A percentile compares a stretch with the other conserved stretches of the same genome.
Evolutionary conservation across 345 rosid genomes (phyloP).

Genomic region (Citrus inodora): DNA sequence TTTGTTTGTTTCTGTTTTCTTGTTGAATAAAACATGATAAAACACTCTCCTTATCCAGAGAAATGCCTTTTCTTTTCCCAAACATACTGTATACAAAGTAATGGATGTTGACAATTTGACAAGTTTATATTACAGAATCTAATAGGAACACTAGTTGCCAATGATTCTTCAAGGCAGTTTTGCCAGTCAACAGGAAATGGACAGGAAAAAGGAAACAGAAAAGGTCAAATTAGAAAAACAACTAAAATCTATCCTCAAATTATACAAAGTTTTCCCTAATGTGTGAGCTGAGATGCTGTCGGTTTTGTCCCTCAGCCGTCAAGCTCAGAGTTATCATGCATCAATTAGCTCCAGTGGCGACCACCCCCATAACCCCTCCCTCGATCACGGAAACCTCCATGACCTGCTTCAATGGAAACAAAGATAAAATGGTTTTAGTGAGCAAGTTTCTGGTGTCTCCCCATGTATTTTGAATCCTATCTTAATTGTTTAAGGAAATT

Average conservation of each 20-base stretch:
- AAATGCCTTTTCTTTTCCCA: not conserved
- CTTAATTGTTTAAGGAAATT: not conserved
- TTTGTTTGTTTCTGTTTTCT: too few species aligned
- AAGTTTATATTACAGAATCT: constrained; percentile 9
- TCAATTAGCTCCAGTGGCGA: constrained; percentile 46
- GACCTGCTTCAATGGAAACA: constrained; percentile 30
- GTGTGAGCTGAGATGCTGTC: not conserved
- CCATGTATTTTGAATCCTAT: not conserved
- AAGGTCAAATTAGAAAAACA: not conserved
- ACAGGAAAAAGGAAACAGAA: too few species aligned
- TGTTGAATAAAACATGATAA: too few species aligned
- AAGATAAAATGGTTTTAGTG: not conserved
- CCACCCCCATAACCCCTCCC: constrained; percentile 58
- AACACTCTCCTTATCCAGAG: too few species aligned
- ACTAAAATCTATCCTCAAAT: constrained; percentile 8
- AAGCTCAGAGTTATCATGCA: not conserved
- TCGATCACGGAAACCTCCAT: constrained; percentile 59
- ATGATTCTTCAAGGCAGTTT: not conserved
- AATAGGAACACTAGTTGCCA: not conserved
- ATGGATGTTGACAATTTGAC: not conserved
- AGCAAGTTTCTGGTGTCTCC: not conserved
- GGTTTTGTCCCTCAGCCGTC: not conserved
- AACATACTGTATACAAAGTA: not conserved
- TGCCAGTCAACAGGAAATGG: not conserved
- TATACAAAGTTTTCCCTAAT: not conserved